These are phyloP conservation scores for Kodamaea neixiangensis DNA, from an alignment of 805 yeast species.

Conservation along the genomic window DNA sequence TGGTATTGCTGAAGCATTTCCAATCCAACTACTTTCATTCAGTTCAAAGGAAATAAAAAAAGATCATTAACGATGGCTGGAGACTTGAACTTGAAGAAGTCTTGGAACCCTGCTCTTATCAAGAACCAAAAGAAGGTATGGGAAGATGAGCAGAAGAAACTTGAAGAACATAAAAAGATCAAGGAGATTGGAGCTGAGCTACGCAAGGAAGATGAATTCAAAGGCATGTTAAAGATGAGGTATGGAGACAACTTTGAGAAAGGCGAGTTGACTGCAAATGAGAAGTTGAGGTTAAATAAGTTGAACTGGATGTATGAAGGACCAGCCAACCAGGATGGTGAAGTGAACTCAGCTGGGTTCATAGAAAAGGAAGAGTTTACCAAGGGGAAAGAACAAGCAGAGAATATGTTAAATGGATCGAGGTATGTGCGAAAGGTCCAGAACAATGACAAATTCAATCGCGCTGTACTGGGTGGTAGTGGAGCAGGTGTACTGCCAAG, in stretches of 20 bases:
- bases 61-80: constrained; percentile 49
- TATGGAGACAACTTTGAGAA: constrained; percentile 39
- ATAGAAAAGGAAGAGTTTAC: constrained; percentile 36
- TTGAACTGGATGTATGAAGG: constrained; percentile 89
- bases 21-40: neutral
- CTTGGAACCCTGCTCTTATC: constrained; percentile 92
- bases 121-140: constrained; percentile 86
- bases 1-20: neutral
- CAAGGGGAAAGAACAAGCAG: constrained; percentile 40
- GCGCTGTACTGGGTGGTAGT: constrained; percentile 19
- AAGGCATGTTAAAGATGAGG: constrained; percentile 53
- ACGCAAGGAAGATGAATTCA: constrained; percentile 58
- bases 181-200: constrained; percentile 66
- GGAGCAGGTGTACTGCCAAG: constrained; percentile 22
- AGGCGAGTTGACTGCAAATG: constrained; percentile 19
- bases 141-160: constrained; percentile 75
- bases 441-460: constrained; percentile 10
- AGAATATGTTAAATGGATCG: constrained; percentile 53
- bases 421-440: constrained; percentile 6
- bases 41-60: neutral
- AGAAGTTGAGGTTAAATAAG: constrained; percentile 43
- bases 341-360: constrained; percentile 37
- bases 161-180: constrained; percentile 67
- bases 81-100: constrained; percentile 85
- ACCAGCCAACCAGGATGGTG: constrained; percentile 29